Percentiles rank a stretch among this genome's conserved stretches.
Evolutionary conservation across 192 early-diverging fungal species (phyloP).

Genomic region (Endogone sp.): DNA sequence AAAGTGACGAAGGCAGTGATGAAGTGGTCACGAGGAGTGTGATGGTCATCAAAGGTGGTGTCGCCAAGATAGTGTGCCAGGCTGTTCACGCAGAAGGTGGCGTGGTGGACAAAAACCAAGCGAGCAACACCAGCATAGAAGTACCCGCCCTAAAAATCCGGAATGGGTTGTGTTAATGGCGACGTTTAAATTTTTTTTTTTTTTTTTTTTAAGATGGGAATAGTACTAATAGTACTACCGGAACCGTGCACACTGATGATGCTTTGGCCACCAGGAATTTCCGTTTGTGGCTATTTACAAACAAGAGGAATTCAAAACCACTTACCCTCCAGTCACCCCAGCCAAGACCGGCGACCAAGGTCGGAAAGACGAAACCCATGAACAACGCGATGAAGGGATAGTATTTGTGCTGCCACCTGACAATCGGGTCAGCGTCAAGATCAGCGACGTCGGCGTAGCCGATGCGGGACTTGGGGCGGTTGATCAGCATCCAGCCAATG

Average conservation of each 20-base stretch:
- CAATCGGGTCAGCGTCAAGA: conserved; percentile 66
- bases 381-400: conserved; percentile 67
- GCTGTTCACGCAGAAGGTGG: conserved; percentile 86
- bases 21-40: conserved; percentile 81
- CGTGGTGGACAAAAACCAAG: conserved; percentile 79
- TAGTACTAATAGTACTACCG: no score
- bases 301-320: no score
- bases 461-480: conserved; percentile 66
- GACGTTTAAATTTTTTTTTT: background rate
- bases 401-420: conserved; percentile 76
- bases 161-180: no score
- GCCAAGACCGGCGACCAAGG: conserved; percentile 76
- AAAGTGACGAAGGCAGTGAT: conserved; percentile 74
- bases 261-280: no score
- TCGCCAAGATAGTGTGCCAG: conserved; percentile 78
- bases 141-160: conserved; percentile 67
- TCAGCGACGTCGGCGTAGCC: conserved; percentile 82
- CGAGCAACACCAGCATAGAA: conserved; percentile 72
- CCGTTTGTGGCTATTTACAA: no score
- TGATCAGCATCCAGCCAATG: conserved; percentile 83
- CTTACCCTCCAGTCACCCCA: conserved; percentile 71
- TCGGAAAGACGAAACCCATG: conserved; percentile 79
- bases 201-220: no score
- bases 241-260: no score
- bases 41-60: conserved; percentile 72